These are phyloP conservation scores for Zygosaccharomyces sapae DNA, from an alignment of 1,139 yeast species.

Conservation along the genomic window DNA sequence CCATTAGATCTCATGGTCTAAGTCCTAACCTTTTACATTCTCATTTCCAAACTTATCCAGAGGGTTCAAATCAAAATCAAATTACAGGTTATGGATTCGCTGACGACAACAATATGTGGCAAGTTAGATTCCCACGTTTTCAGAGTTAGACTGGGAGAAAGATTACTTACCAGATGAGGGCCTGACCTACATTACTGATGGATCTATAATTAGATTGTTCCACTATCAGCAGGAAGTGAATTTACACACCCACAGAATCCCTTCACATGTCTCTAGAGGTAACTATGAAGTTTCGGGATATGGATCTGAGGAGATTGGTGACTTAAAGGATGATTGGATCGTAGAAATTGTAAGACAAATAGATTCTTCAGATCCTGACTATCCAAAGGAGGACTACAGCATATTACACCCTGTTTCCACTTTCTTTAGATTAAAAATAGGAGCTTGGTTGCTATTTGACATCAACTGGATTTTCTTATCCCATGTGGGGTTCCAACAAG, in stretches of 20 bases:
- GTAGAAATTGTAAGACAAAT: constrained; percentile 60
- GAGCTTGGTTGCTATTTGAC: constrained; percentile 68
- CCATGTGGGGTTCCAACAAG: constrained; percentile 78
- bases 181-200: constrained; percentile 40
- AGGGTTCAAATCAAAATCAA: constrained; percentile 70
- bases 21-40: constrained; percentile 70
- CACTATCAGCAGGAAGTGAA: constrained; percentile 53
- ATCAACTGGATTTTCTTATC: constrained; percentile 66
- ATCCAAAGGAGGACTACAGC: constrained; percentile 39
- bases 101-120: constrained; percentile 64
- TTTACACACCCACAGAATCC: constrained; percentile 59
- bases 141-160: constrained; percentile 31
- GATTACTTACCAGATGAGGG: constrained; percentile 31
- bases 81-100: constrained; percentile 72
- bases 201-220: constrained; percentile 52
- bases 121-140: constrained; percentile 47
- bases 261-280: constrained; percentile 51
- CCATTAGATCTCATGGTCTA: constrained; percentile 68
- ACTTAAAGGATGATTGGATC: constrained; percentile 67
- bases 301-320: constrained; percentile 53
- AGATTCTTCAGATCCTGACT: constrained; percentile 45
- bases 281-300: constrained; percentile 67
- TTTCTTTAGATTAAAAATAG: constrained; percentile 59
- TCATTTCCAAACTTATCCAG: constrained; percentile 63
- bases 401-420: constrained; percentile 66